Base-by-base conservation (phyloP, 306 rosid genomes). In the Hylodesmum podocarpum region DNA sequence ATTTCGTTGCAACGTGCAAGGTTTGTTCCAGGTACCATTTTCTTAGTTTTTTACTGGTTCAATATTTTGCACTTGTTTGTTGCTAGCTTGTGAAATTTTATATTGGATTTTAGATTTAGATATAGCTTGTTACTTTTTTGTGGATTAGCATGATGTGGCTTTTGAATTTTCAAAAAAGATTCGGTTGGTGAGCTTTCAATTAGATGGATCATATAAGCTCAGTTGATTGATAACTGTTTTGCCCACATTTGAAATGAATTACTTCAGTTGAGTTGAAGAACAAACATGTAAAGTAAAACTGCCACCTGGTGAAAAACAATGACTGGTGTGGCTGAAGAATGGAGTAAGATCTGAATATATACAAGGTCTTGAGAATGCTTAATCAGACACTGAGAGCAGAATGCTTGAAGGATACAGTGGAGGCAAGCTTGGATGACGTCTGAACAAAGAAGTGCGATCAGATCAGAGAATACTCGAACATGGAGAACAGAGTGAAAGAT, bases 11-110 rank as follows among this genome's bases (percentile, higher is more conserved):
- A 92, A 85, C 87, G 97, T 72, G 92, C 97, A 85, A 94, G 98
- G 97, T 90, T 94, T 83, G 97, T 94, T 31, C 97, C 98, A 94
- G 98, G 97, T 94, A 94, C 88, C 87, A 63, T 78, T 72, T 58
- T 29, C 63, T 58, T 62, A 2, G 18, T 58, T 68, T 2, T 80
- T 51, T 22, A 36, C 24, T 12, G 46, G 28, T 55, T 46, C 25
- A 50, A 13, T 31, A 12, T 12, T 3, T 58, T 65, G 5, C 9
- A 24, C 55, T 40, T 71, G 19, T 64, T 29, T 69, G 31, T 46
- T 15, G 49, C 25, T 47, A 39, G 68, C 70, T 69, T 27, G 44
- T 47, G 66, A 55, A 16, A 66, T 70, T 72, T 72, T n/a, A n/a
- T n/a, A n/a, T n/a, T n/a, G n/a, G n/a, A 71, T 14, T 70, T 72